These are phyloP conservation scores for Penicillium bialowiezense DNA, from an alignment of 495 filamentous ascomycete genomes.

Conservation along the genomic window DNA sequence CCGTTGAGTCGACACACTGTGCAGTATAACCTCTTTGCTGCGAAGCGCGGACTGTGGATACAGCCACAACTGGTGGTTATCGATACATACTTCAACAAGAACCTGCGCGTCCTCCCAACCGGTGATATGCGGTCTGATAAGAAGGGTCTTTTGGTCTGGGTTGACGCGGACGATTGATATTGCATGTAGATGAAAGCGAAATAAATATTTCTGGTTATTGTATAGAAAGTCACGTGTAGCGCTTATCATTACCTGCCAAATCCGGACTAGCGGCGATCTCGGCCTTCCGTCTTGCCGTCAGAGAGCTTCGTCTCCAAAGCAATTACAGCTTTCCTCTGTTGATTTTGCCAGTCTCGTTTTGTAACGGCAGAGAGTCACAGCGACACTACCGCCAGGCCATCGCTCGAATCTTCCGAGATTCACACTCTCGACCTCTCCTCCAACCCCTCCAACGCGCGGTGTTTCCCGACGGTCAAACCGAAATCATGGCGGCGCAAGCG, in stretches of 20 bases:
- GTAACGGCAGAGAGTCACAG: not conserved
- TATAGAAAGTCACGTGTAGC: conserved; percentile 25
- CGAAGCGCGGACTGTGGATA: conserved; percentile 65
- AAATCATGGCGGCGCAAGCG: conserved; percentile 68
- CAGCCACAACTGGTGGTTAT: conserved; percentile 69
- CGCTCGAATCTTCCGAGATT: not conserved
- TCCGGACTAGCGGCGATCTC: conserved; percentile 32
- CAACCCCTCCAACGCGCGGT: conserved; percentile 16
- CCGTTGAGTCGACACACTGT: conserved; percentile 72
- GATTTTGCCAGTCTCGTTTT: not conserved
- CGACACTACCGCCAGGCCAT: not conserved
- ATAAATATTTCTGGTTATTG: no score
- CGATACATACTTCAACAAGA: conserved; percentile 89
- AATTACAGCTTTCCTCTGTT: not conserved
- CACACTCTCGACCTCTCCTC: not conserved
- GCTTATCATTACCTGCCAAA: conserved; percentile 34
- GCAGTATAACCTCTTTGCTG: conserved; percentile 63
- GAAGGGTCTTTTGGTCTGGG: conserved; percentile 70
- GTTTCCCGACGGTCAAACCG: conserved; percentile 16
- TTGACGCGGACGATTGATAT: conserved; percentile 46
- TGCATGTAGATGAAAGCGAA: not conserved
- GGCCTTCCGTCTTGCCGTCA: conserved; percentile 29
- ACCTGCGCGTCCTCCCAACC: conserved; percentile 65
- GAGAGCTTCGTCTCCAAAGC: conserved; percentile 23
- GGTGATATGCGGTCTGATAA: conserved; percentile 74